Evolutionary conservation across 73 alveolate genomes (phyloP).

Genomic region (Paramecium pentaurelia): DNA sequence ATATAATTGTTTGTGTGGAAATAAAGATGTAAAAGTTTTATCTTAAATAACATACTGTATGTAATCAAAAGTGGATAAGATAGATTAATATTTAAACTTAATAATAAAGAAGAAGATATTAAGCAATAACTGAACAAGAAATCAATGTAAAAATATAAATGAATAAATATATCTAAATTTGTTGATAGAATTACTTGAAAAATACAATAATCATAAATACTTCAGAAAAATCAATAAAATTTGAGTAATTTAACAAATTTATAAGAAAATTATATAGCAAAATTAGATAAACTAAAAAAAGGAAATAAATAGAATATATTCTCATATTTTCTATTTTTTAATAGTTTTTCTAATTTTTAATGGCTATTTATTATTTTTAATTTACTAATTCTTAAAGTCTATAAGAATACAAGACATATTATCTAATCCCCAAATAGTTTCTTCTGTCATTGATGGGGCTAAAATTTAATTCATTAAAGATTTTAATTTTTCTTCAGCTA

Average conservation of each 20-base stretch:
- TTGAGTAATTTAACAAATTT: too few relatives aligned
- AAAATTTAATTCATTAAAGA: background rate
- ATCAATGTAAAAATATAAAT: background rate
- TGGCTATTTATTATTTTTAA: background rate
- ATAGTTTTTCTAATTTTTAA: background rate
- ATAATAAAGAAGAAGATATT: background rate
- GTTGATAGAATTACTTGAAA: background rate
- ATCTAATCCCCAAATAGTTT: slow-evolving; percentile 3
- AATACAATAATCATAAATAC: too few relatives aligned
- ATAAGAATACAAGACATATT: slow-evolving; percentile 6
- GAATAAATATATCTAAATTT: background rate
- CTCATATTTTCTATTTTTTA: background rate
- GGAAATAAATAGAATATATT: background rate
- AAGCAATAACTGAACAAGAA: background rate
- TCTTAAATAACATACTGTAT: too few relatives aligned
- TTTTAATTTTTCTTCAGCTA: background rate
- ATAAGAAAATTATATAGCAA: too few relatives aligned
- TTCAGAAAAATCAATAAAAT: too few relatives aligned
- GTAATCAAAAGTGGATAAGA: background rate
- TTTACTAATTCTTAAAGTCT: background rate
- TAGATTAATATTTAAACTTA: too few relatives aligned
- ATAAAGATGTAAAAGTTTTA: background rate
- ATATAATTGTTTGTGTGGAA: background rate
- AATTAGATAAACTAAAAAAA: background rate
- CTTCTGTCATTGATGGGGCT: slow-evolving; percentile 9